These are phyloP conservation scores for Pneumocystis canis DNA, from an alignment of 1,139 yeast species.

Conservation along the genomic window DNA sequence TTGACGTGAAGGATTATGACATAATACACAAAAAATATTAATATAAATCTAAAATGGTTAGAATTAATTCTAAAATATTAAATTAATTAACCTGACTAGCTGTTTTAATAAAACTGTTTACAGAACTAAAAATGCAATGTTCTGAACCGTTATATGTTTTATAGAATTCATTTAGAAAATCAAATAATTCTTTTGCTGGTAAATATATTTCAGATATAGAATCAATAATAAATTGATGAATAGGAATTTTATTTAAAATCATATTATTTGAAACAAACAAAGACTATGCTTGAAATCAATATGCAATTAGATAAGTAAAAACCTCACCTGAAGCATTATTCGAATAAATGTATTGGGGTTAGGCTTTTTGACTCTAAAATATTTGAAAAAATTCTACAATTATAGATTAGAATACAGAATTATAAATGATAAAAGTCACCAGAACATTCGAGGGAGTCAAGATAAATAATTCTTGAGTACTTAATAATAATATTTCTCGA, in stretches of 20 bases:
- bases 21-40: constrained; percentile 38
- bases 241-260: not conserved
- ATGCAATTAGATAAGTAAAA: constrained; percentile 3
- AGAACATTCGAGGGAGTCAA: not conserved
- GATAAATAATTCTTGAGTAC: not conserved
- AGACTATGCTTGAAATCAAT: constrained; percentile 1
- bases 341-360: constrained; percentile 1
- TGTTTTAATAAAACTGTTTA: not conserved
- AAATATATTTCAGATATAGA: constrained; percentile 8
- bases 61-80: not conserved
- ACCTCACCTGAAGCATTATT: constrained; percentile 1
- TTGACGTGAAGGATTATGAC: constrained; percentile 70
- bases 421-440: not conserved
- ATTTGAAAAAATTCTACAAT: not conserved
- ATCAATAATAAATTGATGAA: not conserved
- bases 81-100: not conserved
- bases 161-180: not conserved
- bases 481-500: not conserved
- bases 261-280: constrained; percentile 3
- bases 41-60: constrained; percentile 2
- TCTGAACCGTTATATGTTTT: constrained; percentile 5
- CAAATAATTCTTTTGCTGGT: constrained; percentile 5
- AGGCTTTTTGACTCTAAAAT: constrained; percentile 5
- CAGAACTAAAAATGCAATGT: not conserved
- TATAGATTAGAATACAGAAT: not conserved